Evolutionary conservation across 1,284 basidiomycete genomes (phyloP), one percentile per base, ranked within the genome.

Genomic region (Athelia sp.): DNA sequence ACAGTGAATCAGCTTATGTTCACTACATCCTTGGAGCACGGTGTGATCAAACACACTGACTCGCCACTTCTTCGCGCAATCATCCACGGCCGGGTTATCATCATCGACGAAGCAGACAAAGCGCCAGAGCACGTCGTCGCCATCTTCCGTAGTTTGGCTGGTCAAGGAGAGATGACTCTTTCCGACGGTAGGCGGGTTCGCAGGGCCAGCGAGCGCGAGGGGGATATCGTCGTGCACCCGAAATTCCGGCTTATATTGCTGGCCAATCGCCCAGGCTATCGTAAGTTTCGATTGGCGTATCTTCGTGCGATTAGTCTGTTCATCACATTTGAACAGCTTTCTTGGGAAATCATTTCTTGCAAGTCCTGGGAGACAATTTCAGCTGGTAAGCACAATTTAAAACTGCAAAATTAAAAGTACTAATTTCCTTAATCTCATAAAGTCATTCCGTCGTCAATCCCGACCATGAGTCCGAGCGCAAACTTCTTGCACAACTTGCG

Each of bases 1-100:
- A 85, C 82, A 2, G 81, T 83, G 50, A 82, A 79, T 55, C 81
- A 84, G 58, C 68, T 85, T 34, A 81, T 84, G 80, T 83, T 82
- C 62, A 79, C 78, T 13, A 84, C 81, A 0, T 70, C 78, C 3
- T 63, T 84, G 3, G 75, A 78, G 58, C 67, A 69, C 46, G 81
- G 82, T 21, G 61, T 78, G 10, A 71, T 85, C 60, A 73, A 72
- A 52, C 78, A 82, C 56, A 78, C 71, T 1, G 81, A 84, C 56
- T 84, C 82, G 2, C 82, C 82, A 23, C 74, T 85, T 23, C 71
- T 85, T 8, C 75, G 81, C 11, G 82, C 81, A 1, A 80, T 84
- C 51, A 73, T 63, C 17, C 69, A 69, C 51, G 82, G 82, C 0
- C 76, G 82, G 10, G 68, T 81, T 21, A 80, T 84, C 52, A 74